These are phyloP conservation scores for Globisporangium abappressorium DNA, from an alignment of 352 stramenopile genomes.

Conservation along the genomic window DNA sequence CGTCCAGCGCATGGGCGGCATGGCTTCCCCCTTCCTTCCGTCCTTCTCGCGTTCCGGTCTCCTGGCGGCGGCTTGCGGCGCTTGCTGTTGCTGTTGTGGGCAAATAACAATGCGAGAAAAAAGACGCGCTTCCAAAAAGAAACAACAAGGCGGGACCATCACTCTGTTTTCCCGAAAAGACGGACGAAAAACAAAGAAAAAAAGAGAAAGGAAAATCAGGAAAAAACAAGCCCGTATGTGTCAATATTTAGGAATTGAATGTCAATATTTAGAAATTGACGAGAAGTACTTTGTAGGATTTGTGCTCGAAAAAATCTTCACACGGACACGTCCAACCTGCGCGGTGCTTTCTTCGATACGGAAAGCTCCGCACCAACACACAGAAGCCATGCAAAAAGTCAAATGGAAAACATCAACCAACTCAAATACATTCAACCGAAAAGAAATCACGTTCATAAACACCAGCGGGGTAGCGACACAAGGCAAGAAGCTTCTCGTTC, in stretches of 20 bases:
- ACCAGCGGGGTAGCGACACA: neutral
- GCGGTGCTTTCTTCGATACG: too few relatives aligned
- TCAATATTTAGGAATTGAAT: too few relatives aligned
- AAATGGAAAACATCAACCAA: neutral
- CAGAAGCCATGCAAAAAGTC: neutral
- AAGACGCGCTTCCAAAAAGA: slow-evolving; percentile 6
- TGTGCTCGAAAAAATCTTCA: too few relatives aligned
- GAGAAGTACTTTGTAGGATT: too few relatives aligned
- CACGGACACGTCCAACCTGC: too few relatives aligned
- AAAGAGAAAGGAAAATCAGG: too few relatives aligned
- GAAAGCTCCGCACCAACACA: too few relatives aligned
- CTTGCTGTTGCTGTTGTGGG: neutral
- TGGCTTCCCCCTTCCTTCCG: neutral
- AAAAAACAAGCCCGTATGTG: too few relatives aligned
- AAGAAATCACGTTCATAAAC: slow-evolving; percentile 8
- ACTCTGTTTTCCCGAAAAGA: neutral
- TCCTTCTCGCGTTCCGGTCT: neutral
- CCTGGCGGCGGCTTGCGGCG: neutral
- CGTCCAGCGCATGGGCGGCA: slow-evolving; percentile 65
- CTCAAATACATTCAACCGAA: slow-evolving; percentile 7
- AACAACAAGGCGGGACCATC: neutral
- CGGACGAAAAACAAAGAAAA: neutral
- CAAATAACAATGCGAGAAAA: neutral
- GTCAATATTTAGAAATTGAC: too few relatives aligned
- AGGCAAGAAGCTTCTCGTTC: neutral